phyloP scores from a whole-genome alignment of 331 rosid species.

The Acacia pycnantha region DNA sequence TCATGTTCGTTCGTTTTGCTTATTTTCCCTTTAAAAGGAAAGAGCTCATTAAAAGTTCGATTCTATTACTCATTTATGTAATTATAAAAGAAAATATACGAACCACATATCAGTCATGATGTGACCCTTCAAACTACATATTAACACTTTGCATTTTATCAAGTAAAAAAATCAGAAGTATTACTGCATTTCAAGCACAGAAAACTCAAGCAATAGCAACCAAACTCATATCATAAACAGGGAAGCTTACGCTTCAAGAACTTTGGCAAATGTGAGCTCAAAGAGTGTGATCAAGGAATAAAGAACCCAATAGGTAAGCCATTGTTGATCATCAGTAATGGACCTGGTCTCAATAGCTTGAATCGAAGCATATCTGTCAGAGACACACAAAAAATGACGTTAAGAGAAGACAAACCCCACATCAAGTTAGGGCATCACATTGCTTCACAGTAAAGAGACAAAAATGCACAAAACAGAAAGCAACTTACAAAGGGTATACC shows the following conservation, averaged over 20 bases:
- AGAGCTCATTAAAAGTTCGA: neutral
- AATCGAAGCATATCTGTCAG: conserved; percentile 71
- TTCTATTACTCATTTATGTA: neutral
- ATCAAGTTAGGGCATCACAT: neutral
- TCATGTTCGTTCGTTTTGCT: neutral
- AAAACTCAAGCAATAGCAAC: neutral
- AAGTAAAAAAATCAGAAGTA: neutral
- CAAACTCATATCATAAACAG: neutral
- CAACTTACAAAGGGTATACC: conserved; percentile 87
- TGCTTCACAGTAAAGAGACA: neutral
- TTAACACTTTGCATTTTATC: neutral
- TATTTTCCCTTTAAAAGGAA: neutral
- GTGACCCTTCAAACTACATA: neutral
- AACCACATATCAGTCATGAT: neutral
- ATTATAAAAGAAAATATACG: neutral
- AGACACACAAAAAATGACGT: neutral
- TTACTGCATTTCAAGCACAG: neutral
- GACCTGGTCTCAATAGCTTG: conserved; percentile 88
- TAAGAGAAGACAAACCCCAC: neutral
- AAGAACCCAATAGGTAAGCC: conserved; percentile 98
- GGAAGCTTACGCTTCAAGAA: conserved; percentile 63
- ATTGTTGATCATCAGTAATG: conserved; percentile 76
- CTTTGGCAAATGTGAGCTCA: conserved; percentile 90
- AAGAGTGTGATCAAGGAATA: conserved; percentile 84
- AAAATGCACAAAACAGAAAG: conserved; percentile 10